Evolutionary conservation across 2,329 filamentous ascomycete genomes (phyloP), one percentile per base, ranked within the genome.

Genomic region (Dactylellina parvicollis): DNA sequence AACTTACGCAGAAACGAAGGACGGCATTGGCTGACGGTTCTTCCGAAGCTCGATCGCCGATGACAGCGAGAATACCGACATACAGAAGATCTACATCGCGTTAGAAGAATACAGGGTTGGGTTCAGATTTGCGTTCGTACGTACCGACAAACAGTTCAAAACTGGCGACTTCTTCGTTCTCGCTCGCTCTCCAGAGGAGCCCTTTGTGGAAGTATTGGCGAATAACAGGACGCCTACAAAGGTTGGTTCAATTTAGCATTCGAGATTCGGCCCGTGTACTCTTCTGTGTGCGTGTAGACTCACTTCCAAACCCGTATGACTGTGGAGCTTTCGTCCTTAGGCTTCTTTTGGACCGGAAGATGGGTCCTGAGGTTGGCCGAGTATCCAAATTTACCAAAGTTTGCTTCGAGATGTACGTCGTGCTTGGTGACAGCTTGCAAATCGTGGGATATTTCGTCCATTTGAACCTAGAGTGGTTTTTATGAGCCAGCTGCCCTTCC

Each of bases 141-240:
- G 89, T 81, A 76, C 89, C 88, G 10, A 88, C 84, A 76, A 89
- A 89, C 0, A 90, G 83, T 78, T 89, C 88, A 76, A 88, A 89
- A 14, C 83, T 84, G 75, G 86, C 86, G 4, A 89, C 86, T 79
- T 88, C 84, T n/a, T 87, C 86, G 18, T 82, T 81, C 55, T 85
- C 84, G 5, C 83, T 83, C 1, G 86, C 85, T 54, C 88, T 82
- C 87, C 87, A 89, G 5, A 90, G 79, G 10, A 89, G 82, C 0
- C 87, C 87, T 69, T 86, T 86, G 78, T 89, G 87, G 76, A 89
- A 89, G 80, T 89, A 89, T 80, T 89, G 88, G 67, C 87, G 83
- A 2, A 89, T 82, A 4, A 86, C 83, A 0, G 88, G 87, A 74
- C 83, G 83, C 78, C 86, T 86, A 87, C 67, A 7, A 1, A 4